phyloP scores from a whole-genome alignment of 2,329 filamentous ascomycete species.

The Fusarium drepaniforme region DNA sequence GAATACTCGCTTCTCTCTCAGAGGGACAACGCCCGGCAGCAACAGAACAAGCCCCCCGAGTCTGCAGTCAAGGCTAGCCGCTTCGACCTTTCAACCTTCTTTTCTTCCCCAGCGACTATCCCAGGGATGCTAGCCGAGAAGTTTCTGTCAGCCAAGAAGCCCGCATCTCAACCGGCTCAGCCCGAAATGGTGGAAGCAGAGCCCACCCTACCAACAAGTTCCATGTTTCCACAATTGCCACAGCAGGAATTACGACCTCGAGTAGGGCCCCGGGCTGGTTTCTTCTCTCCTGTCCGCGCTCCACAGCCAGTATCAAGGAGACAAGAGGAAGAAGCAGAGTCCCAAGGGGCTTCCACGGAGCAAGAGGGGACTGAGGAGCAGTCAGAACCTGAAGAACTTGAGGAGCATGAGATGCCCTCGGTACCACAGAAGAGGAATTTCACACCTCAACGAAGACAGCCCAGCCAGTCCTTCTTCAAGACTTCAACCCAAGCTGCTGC shows the following conservation, averaged over 20 bases:
- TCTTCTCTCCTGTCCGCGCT: slow-evolving; percentile 52
- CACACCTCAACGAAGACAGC: slow-evolving; percentile 56
- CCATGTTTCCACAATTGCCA: slow-evolving; percentile 54
- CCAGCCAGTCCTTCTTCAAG: slow-evolving; percentile 54
- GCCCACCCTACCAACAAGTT: slow-evolving; percentile 49
- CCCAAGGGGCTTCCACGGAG: neutral
- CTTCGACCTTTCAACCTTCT: slow-evolving; percentile 67
- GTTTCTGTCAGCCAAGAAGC: slow-evolving; percentile 43
- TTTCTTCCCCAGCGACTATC: slow-evolving; percentile 65
- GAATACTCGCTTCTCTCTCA: slow-evolving; percentile 61
- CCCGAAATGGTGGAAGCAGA: slow-evolving; percentile 36
- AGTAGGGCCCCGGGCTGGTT: slow-evolving; percentile 46
- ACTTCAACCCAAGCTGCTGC: slow-evolving; percentile 44
- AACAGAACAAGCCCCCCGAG: slow-evolving; percentile 27
- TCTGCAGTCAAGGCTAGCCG: slow-evolving; percentile 47
- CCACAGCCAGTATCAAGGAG: slow-evolving; percentile 10
- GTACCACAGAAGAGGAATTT: slow-evolving; percentile 64
- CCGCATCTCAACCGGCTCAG: slow-evolving; percentile 28
- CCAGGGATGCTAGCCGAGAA: slow-evolving; percentile 51
- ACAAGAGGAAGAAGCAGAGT: slow-evolving; percentile 13
- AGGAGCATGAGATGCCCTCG: slow-evolving; percentile 48
- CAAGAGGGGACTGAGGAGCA: slow-evolving; percentile 1
- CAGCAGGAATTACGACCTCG: slow-evolving; percentile 50
- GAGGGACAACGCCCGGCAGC: slow-evolving; percentile 25
- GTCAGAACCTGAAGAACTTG: slow-evolving; percentile 44